These are phyloP conservation scores for Didymellaceae sp. DNA, from an alignment of 2,329 filamentous ascomycete genomes.

Conservation along the genomic window DNA sequence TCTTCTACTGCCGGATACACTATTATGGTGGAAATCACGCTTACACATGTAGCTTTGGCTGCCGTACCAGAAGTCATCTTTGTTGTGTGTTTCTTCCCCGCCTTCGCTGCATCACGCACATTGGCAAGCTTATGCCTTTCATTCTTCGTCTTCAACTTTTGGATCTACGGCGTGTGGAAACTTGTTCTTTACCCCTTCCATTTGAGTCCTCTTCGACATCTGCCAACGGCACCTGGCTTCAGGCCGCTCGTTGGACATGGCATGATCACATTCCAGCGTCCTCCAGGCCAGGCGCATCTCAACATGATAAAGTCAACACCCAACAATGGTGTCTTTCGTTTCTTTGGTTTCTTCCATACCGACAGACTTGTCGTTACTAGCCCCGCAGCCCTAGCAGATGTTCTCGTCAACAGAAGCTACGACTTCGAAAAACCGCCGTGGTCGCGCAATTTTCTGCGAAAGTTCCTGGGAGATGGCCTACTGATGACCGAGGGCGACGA, in stretches of 20 bases:
- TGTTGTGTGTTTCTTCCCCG: conserved; percentile 30
- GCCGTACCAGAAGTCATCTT: conserved; percentile 29
- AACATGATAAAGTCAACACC: conserved; percentile 48
- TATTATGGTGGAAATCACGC: conserved; percentile 25
- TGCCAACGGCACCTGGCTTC: conserved; percentile 42
- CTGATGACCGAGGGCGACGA: conserved; percentile 59
- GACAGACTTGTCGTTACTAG: conserved; percentile 49
- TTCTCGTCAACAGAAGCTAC: conserved; percentile 60
- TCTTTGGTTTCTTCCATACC: conserved; percentile 47
- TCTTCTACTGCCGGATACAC: neutral
- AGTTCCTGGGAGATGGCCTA: conserved; percentile 59
- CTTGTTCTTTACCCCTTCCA: conserved; percentile 48
- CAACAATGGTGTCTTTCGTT: conserved; percentile 51
- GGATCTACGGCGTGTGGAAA: conserved; percentile 24
- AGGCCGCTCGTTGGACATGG: conserved; percentile 49
- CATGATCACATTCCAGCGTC: conserved; percentile 41
- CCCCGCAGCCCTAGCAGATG: conserved; percentile 55
- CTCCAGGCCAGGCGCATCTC: conserved; percentile 42
- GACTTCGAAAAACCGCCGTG: conserved; percentile 61
- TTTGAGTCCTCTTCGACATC: conserved; percentile 48
- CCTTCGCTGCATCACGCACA: conserved; percentile 19
- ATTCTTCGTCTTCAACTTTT: conserved; percentile 26
- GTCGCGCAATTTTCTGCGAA: conserved; percentile 53
- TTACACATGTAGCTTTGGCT: conserved; percentile 21
- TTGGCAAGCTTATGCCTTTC: conserved; percentile 26